phyloP scores from a whole-genome alignment of 768 basidiomycete species.

The Boletus edulis region DNA sequence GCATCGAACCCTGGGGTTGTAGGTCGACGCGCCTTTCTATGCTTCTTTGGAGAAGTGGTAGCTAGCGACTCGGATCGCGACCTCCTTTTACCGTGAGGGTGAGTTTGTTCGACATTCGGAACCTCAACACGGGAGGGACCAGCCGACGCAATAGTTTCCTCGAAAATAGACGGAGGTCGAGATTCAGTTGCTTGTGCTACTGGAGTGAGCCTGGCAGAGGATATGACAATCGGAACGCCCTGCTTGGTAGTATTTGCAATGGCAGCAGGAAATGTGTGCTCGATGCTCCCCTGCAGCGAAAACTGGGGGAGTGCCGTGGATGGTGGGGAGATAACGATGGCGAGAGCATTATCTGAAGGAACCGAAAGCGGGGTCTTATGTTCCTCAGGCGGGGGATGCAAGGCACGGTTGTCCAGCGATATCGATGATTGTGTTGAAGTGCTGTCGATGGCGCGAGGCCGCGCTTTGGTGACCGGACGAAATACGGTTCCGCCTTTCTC shows the following conservation, averaged over 20 bases:
- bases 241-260: constrained; percentile 3
- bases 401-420: constrained; percentile 13
- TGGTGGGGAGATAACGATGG: background rate
- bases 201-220: constrained; percentile 17
- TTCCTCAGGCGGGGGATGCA: constrained; percentile 8
- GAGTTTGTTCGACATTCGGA: constrained; percentile 6
- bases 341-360: background rate
- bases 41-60: constrained; percentile 31
- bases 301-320: constrained; percentile 5
- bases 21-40: constrained; percentile 38
- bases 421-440: constrained; percentile 13
- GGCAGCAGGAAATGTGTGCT: background rate
- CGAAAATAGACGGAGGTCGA: background rate
- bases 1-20: constrained; percentile 57
- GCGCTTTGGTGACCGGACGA: constrained; percentile 59
- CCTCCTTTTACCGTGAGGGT: constrained; percentile 19
- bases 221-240: constrained; percentile 16
- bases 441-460: constrained; percentile 40
- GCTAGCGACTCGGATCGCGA: constrained; percentile 15
- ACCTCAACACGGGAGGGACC: constrained; percentile 19
- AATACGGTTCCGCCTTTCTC: constrained; percentile 75
- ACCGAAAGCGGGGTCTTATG: background rate
- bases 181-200: background rate
- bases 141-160: background rate
- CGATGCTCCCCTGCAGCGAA: constrained; percentile 2